Conservation (phyloP, 2,329 filamentous ascomycete species). For the Trichoderma sp. region DNA sequence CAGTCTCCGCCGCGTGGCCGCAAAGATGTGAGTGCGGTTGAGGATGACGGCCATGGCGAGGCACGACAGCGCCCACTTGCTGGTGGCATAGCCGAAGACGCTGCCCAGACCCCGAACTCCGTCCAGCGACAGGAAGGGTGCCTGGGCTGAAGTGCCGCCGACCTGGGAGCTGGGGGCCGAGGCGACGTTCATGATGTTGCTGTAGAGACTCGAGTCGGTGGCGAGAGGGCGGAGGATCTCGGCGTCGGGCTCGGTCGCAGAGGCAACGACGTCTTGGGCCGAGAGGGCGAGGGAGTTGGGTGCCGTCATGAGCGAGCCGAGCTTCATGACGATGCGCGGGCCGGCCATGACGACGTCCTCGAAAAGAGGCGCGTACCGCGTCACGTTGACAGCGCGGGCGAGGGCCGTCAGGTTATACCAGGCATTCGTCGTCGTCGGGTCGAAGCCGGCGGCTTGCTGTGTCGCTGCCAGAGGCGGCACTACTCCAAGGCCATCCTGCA, state of each 20-base stretch:
- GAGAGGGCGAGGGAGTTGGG: constrained; percentile 63
- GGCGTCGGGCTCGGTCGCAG: constrained; percentile 30
- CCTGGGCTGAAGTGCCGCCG: constrained; percentile 30
- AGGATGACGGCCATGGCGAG: constrained; percentile 83
- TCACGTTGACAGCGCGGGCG: constrained; percentile 60
- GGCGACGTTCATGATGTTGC: constrained; percentile 38
- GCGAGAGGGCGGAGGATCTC: constrained; percentile 33
- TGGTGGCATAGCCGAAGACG: constrained; percentile 87
- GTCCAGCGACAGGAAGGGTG: constrained; percentile 58
- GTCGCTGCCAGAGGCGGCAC: constrained; percentile 26
- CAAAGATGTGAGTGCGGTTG: constrained; percentile 92
- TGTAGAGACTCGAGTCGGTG: constrained; percentile 35
- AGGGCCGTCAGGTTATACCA: constrained; percentile 56
- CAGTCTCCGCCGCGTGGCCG: constrained; percentile 81
- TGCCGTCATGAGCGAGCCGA: constrained; percentile 64
- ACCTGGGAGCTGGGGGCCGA: constrained; percentile 28
- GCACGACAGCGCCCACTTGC: constrained; percentile 88
- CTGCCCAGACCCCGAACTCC: constrained; percentile 73
- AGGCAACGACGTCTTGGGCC: constrained; percentile 36
- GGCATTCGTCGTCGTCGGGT: constrained; percentile 17
- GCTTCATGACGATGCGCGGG: constrained; percentile 69
- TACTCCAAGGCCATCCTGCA: constrained; percentile 28
- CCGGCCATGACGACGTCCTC: constrained; percentile 70
- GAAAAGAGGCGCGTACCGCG: constrained; percentile 63
- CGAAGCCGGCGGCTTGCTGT: constrained; percentile 9